Evolutionary conservation across 2,329 filamentous ascomycete species (phyloP).

Genomic region (Graphilbum ipis-grandicollis): DNA sequence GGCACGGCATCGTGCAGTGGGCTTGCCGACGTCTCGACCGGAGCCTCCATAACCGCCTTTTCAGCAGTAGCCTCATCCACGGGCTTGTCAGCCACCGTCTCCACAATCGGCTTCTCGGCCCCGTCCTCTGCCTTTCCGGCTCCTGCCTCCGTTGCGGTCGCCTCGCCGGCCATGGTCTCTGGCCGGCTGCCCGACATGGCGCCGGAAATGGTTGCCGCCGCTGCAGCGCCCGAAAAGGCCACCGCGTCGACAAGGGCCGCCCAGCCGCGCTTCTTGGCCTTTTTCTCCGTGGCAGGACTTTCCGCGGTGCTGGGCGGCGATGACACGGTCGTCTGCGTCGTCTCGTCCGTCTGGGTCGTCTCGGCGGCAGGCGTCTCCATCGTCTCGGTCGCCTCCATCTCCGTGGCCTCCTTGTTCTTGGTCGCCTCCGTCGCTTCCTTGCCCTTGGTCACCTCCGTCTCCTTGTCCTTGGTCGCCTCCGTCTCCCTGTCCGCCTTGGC

Average conservation of each 20-base stretch:
- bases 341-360: neutral
- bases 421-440: neutral
- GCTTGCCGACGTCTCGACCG: neutral
- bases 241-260: constrained; percentile 33
- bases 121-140: neutral
- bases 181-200: too few relatives aligned
- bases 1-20: neutral
- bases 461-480: constrained; percentile 2
- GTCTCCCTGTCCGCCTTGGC: neutral
- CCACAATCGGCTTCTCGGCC: neutral
- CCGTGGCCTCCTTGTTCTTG: too few relatives aligned
- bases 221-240: constrained; percentile 17
- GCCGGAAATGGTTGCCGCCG: too few relatives aligned
- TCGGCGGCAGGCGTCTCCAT: neutral
- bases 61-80: neutral
- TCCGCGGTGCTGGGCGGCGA: too few relatives aligned
- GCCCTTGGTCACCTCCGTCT: neutral
- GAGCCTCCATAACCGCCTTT: too few relatives aligned
- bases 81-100: constrained; percentile 12
- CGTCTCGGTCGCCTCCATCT: constrained; percentile 3
- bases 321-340: neutral
- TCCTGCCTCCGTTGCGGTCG: neutral
- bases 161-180: constrained; percentile 6
- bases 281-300: too few relatives aligned
- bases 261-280: constrained; percentile 28